phyloP scores from a whole-genome alignment of 1,139 yeast genomes.

The Taphrina confusa region DNA sequence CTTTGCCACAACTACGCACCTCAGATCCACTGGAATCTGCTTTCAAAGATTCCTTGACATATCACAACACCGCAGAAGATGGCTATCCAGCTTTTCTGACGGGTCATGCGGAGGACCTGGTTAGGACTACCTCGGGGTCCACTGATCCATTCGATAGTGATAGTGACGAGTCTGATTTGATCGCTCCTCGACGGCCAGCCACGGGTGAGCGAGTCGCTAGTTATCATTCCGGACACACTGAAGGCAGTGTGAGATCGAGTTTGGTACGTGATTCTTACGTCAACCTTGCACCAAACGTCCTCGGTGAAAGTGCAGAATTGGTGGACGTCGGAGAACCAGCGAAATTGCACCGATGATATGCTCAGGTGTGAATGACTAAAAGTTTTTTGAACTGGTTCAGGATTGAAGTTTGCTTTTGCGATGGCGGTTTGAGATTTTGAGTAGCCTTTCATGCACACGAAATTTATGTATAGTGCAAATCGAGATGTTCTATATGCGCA shows the following conservation, averaged over 20 bases:
- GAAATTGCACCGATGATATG: too few relatives aligned
- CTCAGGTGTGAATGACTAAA: too few relatives aligned
- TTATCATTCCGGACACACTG: constrained; percentile 7
- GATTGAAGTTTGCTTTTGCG: too few relatives aligned
- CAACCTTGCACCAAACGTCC: background rate
- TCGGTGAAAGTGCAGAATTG: constrained; percentile 3
- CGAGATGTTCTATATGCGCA: too few relatives aligned
- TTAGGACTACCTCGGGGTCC: background rate
- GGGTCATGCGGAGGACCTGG: background rate
- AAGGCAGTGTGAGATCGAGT: constrained; percentile 9
- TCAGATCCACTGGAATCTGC: constrained; percentile 1
- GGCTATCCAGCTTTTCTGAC: background rate
- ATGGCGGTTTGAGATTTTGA: too few relatives aligned
- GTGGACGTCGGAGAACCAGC: background rate
- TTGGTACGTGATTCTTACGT: constrained; percentile 19
- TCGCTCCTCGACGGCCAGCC: background rate
- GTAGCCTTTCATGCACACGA: too few relatives aligned
- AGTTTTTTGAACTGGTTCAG: too few relatives aligned
- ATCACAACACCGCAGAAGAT: background rate
- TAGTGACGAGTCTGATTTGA: constrained; percentile 3
- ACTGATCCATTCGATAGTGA: background rate
- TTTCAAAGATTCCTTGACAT: background rate
- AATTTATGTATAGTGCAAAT: too few relatives aligned
- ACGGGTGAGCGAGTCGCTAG: constrained; percentile 17
- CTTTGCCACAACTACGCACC: background rate